A percentile compares a stretch with the other conserved stretches of the same genome.
Evolutionary conservation across 345 rosid species (phyloP).

Genomic region (Pseudoturritis turrita): DNA sequence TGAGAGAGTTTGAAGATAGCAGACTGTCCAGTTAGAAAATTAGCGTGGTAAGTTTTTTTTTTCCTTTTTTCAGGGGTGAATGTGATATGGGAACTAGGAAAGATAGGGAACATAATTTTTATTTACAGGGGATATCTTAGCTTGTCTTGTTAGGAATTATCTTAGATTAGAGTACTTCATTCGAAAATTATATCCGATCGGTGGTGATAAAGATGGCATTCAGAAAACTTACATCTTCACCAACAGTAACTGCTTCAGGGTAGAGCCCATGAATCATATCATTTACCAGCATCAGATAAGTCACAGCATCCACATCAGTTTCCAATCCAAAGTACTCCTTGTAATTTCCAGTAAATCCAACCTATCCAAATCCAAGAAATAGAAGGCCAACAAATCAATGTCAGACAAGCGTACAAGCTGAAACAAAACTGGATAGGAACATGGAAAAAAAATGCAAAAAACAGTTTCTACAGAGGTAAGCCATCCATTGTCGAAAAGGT

Average conservation of each 20-base stretch:
- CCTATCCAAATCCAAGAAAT: conserved; percentile 35
- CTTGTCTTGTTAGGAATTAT: neutral
- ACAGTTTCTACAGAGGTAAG: neutral
- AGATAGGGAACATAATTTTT: neutral
- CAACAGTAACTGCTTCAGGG: conserved; percentile 84
- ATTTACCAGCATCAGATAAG: conserved; percentile 88
- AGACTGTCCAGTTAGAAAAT: neutral
- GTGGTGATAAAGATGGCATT: neutral
- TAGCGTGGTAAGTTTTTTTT: neutral
- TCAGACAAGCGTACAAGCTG: neutral
- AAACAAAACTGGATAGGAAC: neutral
- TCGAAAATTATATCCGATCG: neutral
- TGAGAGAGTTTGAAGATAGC: neutral
- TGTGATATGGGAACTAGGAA: neutral
- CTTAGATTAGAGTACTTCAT: neutral
- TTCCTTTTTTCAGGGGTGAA: neutral
- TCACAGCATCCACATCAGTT: conserved; percentile 90
- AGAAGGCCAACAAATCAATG: neutral
- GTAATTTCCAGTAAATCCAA: conserved; percentile 89
- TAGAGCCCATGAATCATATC: conserved; percentile 91
- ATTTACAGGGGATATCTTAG: neutral
- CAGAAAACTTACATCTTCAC: conserved; percentile 83
- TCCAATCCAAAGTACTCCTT: conserved; percentile 83
- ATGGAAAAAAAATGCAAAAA: neutral
- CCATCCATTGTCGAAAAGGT: neutral